Evolutionary conservation across 169 alveolate genomes (phyloP), one percentile per base, ranked within the genome.

Genomic region (Cytauxzoon felis): DNA sequence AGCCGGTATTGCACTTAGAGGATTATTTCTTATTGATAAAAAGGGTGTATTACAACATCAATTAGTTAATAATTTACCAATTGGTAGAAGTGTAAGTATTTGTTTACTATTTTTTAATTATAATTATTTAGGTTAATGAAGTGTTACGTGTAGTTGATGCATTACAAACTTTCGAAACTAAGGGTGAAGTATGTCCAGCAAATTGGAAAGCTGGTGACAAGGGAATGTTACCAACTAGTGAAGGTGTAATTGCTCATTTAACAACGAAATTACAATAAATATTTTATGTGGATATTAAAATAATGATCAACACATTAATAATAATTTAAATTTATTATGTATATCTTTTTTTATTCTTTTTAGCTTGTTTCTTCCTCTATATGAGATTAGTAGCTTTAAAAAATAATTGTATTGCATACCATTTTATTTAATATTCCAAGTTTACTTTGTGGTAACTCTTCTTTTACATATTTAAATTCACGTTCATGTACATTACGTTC

Each of bases 121-220:
- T 59, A 38, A 18, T 52, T 30, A 27, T 11, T 9, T 29, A 73
- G 84, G 84, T 67, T 40, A 95, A 93, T 48, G 99, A 97, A 67
- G 92, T 92, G 30, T 51, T 97, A 43, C 91, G 99, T 78, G 87
- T 96, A 41, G 94, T 97, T 27, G 96, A 97, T 56, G 98, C 99
- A 11, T 84, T 96, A 87, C 95, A 95, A 82, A 92, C 81, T 86
- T 89, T 90, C 78, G 99, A 97, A 78, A 93, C 91, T 78, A 73
- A 91, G 82, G 99, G 99, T 43, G 99, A 96, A 73, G 99, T 96
- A 38, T 97, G 99, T 87, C 99, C 99, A 53, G 98, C 98, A 27
- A 90, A 92, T 82, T 96, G 99, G 99, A 88, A 89, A 80, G 96
- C 96, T 51, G 99, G 99, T 36, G 86, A 81, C 48, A 91, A 82